Evolutionary conservation across 139 green algal species (phyloP).

Genomic region (Tetraselmis striata): DNA sequence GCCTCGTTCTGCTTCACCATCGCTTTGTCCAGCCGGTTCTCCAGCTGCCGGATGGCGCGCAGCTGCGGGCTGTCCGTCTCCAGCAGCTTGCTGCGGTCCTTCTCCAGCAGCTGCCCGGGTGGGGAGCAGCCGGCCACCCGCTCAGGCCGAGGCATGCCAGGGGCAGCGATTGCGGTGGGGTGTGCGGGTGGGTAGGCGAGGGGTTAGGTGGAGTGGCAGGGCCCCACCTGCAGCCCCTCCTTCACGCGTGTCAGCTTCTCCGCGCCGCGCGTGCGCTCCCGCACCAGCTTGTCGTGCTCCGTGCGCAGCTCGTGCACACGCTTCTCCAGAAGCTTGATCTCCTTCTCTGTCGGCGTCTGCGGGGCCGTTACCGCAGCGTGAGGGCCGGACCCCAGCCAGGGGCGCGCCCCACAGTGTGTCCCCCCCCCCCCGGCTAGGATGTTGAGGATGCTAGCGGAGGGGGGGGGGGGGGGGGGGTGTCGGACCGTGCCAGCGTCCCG

Average conservation of each 20-base stretch:
- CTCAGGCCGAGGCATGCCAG: background rate
- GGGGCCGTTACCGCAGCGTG: no score
- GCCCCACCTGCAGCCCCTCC: conserved; percentile 19
- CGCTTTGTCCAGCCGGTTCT: conserved; percentile 63
- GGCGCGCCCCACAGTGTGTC: background rate
- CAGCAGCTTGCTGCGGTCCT: conserved; percentile 13
- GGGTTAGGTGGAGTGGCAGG: background rate
- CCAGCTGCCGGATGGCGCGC: conserved; percentile 35
- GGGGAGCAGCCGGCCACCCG: background rate
- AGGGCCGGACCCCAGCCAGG: no score
- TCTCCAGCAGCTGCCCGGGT: background rate
- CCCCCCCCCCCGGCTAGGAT: conserved; percentile 5
- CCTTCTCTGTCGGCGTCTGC: conserved; percentile 12
- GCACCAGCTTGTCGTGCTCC: conserved; percentile 41
- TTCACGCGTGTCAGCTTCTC: conserved; percentile 37
- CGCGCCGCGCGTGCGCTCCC: conserved; percentile 25
- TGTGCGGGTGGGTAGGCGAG: background rate
- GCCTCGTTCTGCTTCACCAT: conserved; percentile 59
- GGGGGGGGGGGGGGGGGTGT: background rate
- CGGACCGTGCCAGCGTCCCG: background rate
- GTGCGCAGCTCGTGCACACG: conserved; percentile 38
- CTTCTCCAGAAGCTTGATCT: conserved; percentile 24
- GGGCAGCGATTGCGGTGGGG: background rate
- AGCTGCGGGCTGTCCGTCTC: conserved; percentile 22
- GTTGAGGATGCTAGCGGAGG: background rate